These are phyloP conservation scores for Bryoglossum gracile DNA, from an alignment of 495 filamentous ascomycete genomes.

Conservation along the genomic window DNA sequence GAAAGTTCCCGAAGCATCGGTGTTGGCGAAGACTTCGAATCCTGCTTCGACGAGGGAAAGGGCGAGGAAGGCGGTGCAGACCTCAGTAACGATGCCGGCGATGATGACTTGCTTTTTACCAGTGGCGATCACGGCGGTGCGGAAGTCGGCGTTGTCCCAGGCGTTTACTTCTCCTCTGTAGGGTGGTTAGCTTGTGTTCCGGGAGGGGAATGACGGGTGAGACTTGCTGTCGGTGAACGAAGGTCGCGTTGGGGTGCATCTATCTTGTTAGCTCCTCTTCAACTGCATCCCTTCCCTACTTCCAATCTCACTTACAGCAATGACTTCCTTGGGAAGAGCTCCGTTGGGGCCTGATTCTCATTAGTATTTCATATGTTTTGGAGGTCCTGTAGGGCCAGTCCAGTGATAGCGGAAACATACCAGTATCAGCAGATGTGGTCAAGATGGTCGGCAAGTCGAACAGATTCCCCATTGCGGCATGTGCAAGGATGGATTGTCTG, in stretches of 20 bases:
- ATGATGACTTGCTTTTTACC: constrained; percentile 67
- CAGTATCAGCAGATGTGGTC: constrained; percentile 57
- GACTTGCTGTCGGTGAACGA: constrained; percentile 62
- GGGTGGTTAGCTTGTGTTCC: no score
- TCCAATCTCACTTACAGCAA: constrained; percentile 28
- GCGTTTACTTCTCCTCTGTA: constrained; percentile 75
- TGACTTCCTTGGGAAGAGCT: constrained; percentile 61
- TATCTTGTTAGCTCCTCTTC: constrained; percentile 1
- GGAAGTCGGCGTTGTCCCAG: constrained; percentile 72
- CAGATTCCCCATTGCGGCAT: constrained; percentile 56
- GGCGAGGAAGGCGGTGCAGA: constrained; percentile 69
- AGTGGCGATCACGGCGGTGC: constrained; percentile 54
- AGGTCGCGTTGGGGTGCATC: constrained; percentile 59
- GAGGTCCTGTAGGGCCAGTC: background rate
- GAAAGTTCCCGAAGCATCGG: constrained; percentile 63
- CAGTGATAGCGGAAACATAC: constrained; percentile 15
- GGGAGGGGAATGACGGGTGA: no score
- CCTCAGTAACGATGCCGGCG: constrained; percentile 69
- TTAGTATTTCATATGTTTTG: constrained; percentile 2
- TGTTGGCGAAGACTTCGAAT: constrained; percentile 71
- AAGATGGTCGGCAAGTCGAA: constrained; percentile 66
- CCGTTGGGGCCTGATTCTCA: constrained; percentile 54
- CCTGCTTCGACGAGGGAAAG: constrained; percentile 63
- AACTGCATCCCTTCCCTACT: background rate
- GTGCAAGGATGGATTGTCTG: constrained; percentile 61